Base-by-base conservation (phyloP, 768 basidiomycete genomes). In the Mycena latifolia region DNA sequence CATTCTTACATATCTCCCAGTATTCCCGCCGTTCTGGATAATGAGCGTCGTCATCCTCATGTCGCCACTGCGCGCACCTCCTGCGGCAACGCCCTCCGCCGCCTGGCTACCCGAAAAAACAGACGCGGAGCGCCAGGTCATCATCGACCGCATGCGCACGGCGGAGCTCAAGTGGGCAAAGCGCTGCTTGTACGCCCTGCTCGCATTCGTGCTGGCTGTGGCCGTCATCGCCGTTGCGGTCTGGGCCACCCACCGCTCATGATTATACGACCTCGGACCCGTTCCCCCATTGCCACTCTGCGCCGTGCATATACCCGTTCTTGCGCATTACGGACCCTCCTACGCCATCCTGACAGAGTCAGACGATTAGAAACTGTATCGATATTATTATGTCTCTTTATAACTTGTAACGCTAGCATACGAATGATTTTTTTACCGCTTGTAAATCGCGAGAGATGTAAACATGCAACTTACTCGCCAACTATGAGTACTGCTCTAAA, bases 11-110 rank as follows among this genome's bases (percentile, higher is more conserved):
- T 51, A 28, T 47, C 17, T 22, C 47, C 24, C 57, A 90, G 88
- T 89, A 55, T 89, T 89, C 73, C 86, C 86, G 2, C 78, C 85
- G 43, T 89, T 90, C 74, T 89, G 88, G 88, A 79, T 84, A 41
- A 77, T 89, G 56, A 88, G 88, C n/a, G 80, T 84, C 37, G 78
- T 86, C 72, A 86, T 90, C 70, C 81, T 89, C 28, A 73, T 85
- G 51, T 84, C 82, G 10, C 87, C 88, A 8, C 75, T 89, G 48
- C 85, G 81, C 46, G 80, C 84, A 41, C 81, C 83, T 10, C 74
- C 77, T 3, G 45, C 73, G 9, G 66, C 75, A 9, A 70, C 73
- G 10, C 66, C 71, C 15, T 74, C 76, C 14, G 74, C 75, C 14
- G 79, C 82, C 17, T 89, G 89, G 89, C 79, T 88, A 71, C 78